Evolutionary conservation across 495 filamentous ascomycete species (phyloP).

Genomic region (Cryomyces minteri): DNA sequence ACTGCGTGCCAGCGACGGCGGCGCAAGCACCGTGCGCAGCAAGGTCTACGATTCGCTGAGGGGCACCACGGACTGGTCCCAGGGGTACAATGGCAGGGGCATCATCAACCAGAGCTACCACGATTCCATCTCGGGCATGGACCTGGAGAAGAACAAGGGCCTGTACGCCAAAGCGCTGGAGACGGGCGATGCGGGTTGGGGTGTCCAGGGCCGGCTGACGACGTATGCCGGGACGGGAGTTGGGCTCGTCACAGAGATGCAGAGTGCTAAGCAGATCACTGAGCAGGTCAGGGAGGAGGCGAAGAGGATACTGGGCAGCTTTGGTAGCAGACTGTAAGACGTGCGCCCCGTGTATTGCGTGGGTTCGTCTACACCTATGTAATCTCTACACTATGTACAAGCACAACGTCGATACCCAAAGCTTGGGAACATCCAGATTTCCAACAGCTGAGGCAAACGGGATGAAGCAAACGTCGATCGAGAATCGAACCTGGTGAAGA

Average conservation of each 20-base stretch:
- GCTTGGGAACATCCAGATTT: no score
- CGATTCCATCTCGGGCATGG: slow-evolving; percentile 36
- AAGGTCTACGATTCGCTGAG: slow-evolving; percentile 51
- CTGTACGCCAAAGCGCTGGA: slow-evolving; percentile 36
- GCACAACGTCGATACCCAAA: no score
- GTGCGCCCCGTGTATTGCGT: no score
- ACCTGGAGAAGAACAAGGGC: slow-evolving; percentile 37
- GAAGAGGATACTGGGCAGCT: slow-evolving; percentile 5
- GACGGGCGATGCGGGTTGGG: slow-evolving; percentile 42
- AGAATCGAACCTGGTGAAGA: no score
- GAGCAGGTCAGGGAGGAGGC: slow-evolving; percentile 18
- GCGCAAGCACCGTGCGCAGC: slow-evolving; percentile 41
- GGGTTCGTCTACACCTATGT: no score
- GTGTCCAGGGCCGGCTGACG: slow-evolving; percentile 40
- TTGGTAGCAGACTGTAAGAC: slow-evolving; percentile 1
- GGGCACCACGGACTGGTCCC: slow-evolving; percentile 51
- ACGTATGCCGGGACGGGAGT: slow-evolving; percentile 48
- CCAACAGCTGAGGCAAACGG: no score
- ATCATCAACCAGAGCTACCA: slow-evolving; percentile 41
- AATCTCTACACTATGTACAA: no score
- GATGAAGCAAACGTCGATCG: neutral
- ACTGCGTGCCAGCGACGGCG: slow-evolving; percentile 42
- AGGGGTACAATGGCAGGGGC: slow-evolving; percentile 39
- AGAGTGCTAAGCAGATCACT: slow-evolving; percentile 27
- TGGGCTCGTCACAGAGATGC: slow-evolving; percentile 19